A percentile compares a stretch with the other conserved stretches of the same genome.
Conservation (phyloP, 345 rosid species). For the Eucalyptus fibrosa region DNA sequence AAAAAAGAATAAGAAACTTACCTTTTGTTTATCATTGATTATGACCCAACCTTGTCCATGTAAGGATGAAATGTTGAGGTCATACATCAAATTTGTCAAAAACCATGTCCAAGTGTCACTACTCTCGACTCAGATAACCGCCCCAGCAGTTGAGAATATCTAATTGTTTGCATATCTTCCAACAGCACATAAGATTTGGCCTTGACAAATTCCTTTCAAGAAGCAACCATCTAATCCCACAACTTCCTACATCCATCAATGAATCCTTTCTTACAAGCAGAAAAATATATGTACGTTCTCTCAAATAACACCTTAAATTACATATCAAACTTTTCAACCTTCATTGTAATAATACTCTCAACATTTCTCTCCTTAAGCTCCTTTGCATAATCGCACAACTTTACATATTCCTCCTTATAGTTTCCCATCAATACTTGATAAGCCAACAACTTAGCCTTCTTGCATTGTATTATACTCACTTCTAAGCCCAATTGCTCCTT, state of each 20-base stretch:
- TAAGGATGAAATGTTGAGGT: no score
- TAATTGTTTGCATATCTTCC: no score
- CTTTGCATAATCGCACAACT: background rate
- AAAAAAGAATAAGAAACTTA: no score
- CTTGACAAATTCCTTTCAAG: no score
- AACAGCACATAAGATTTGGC: no score
- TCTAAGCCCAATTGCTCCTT: background rate
- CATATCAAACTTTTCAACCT: background rate
- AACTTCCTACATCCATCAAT: no score
- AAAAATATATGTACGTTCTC: background rate
- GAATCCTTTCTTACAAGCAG: background rate
- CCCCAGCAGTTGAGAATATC: no score
- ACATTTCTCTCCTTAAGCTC: background rate
- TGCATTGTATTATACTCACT: background rate
- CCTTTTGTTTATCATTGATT: no score
- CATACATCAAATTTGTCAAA: no score
- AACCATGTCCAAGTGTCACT: rapidly evolving
- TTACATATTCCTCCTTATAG: background rate
- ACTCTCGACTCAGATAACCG: rapidly evolving
- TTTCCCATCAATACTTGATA: background rate
- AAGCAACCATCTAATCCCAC: no score
- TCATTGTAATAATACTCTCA: background rate
- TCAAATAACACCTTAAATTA: background rate
- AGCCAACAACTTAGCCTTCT: background rate
- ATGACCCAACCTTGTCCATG: no score